These are phyloP conservation scores for Biscogniauxia marginata DNA, from an alignment of 2,329 filamentous ascomycete genomes.

Conservation along the genomic window DNA sequence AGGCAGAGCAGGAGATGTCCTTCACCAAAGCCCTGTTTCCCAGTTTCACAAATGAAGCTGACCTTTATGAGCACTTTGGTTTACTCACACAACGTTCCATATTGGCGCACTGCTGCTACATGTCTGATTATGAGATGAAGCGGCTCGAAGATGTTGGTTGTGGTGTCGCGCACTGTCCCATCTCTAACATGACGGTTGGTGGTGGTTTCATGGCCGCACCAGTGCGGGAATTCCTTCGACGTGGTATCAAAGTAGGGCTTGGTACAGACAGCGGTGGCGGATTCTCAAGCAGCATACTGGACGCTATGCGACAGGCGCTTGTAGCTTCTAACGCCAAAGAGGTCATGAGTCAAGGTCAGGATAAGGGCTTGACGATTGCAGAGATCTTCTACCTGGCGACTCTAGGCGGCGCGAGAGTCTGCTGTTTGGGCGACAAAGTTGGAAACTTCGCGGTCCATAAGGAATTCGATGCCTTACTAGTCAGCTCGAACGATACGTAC, in stretches of 20 bases:
- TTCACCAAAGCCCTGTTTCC: conserved; percentile 57
- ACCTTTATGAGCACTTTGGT: conserved; percentile 56
- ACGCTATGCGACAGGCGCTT: conserved; percentile 57
- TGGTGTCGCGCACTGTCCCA: conserved; percentile 63
- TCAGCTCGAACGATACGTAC: conserved; percentile 31
- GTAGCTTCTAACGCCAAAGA: conserved; percentile 52
- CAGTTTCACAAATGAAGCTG: conserved; percentile 53
- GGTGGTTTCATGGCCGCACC: conserved; percentile 63
- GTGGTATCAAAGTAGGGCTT: conserved; percentile 63
- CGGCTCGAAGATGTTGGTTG: conserved; percentile 47
- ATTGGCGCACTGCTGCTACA: conserved; percentile 65
- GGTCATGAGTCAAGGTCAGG: conserved; percentile 37
- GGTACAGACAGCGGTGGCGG: conserved; percentile 66
- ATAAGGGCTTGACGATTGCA: conserved; percentile 46
- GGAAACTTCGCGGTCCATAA: conserved; percentile 59
- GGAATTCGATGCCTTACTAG: conserved; percentile 60
- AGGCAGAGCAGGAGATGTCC: conserved; percentile 59
- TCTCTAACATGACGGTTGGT: conserved; percentile 62
- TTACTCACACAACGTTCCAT: conserved; percentile 57
- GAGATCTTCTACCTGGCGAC: conserved; percentile 62
- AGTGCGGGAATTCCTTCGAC: conserved; percentile 54
- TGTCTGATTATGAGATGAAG: conserved; percentile 54
- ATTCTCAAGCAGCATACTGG: conserved; percentile 58
- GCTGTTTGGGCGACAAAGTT: conserved; percentile 50
- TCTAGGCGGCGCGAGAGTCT: conserved; percentile 58